phyloP scores from a whole-genome alignment of 192 early-diverging fungal species.

The Backusella morwellensis region DNA sequence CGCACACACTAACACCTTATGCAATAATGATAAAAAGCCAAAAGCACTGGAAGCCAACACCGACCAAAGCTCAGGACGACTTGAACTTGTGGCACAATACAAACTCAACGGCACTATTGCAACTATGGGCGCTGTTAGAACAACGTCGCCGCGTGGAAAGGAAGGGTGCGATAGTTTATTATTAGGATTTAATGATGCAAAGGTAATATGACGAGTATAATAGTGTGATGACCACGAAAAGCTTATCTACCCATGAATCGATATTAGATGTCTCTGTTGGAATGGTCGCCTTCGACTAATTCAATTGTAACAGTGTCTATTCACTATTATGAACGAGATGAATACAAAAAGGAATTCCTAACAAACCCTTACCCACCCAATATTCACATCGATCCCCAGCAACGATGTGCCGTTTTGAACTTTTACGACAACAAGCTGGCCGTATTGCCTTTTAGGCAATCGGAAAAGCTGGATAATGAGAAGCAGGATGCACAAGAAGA shows the following conservation, averaged over 20 bases:
- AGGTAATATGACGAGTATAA: conserved; percentile 45
- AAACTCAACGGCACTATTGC: conserved; percentile 67
- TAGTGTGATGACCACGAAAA: neutral
- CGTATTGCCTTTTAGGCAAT: conserved; percentile 82
- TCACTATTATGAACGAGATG: conserved; percentile 95
- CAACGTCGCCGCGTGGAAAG: conserved; percentile 57
- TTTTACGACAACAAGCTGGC: conserved; percentile 91
- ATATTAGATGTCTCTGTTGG: conserved; percentile 85
- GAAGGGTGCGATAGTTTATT: conserved; percentile 71
- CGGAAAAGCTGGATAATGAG: conserved; percentile 43
- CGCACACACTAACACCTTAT: neutral
- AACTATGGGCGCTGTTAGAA: conserved; percentile 68
- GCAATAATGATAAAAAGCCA: conserved; percentile 17
- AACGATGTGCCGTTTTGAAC: conserved; percentile 83
- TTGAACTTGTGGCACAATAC: conserved; percentile 65
- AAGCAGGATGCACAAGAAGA: conserved; percentile 45
- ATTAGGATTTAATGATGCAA: conserved; percentile 80
- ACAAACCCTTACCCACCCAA: conserved; percentile 61
- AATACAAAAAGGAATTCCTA: conserved; percentile 75
- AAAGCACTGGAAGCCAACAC: conserved; percentile 16
- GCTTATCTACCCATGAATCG: neutral
- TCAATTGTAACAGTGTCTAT: conserved; percentile 89
- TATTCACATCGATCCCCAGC: conserved; percentile 78
- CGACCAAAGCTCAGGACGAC: conserved; percentile 39
- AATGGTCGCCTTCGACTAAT: conserved; percentile 74